phyloP scores from a whole-genome alignment of 2,329 filamentous ascomycete genomes.

The Graphilbum sp. region DNA sequence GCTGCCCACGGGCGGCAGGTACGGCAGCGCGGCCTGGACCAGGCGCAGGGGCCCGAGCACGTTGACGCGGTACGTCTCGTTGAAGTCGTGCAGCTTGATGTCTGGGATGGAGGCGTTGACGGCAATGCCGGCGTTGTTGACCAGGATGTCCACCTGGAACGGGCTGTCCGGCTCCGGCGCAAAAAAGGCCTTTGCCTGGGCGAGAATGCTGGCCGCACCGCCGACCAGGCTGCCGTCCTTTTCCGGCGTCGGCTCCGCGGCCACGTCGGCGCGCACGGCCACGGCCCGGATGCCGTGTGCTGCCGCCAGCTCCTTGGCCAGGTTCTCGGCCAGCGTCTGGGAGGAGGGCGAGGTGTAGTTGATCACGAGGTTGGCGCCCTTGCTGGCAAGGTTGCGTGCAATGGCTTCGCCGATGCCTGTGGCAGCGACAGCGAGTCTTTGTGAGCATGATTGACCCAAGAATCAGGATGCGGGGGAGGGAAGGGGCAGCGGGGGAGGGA shows the following conservation, averaged over 20 bases:
- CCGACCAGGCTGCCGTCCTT: conserved; percentile 38
- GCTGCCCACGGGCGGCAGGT: conserved; percentile 52
- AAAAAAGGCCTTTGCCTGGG: conserved; percentile 39
- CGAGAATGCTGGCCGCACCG: conserved; percentile 1
- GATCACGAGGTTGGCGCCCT: conserved; percentile 52
- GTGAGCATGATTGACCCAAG: not conserved
- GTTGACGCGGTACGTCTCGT: conserved; percentile 60
- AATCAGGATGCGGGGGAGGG: too few species aligned
- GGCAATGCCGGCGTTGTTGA: conserved; percentile 71
- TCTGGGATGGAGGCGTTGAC: conserved; percentile 49
- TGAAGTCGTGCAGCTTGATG: conserved; percentile 49
- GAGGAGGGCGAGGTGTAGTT: conserved; percentile 45
- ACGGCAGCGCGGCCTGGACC: conserved; percentile 53
- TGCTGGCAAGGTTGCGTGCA: conserved; percentile 53
- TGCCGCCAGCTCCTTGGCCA: conserved; percentile 42
- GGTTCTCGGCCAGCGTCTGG: conserved; percentile 30
- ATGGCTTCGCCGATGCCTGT: conserved; percentile 53
- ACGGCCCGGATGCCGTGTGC: conserved; percentile 44
- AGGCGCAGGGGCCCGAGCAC: conserved; percentile 68
- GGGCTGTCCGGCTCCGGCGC: conserved; percentile 16
- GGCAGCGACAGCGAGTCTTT: too few species aligned
- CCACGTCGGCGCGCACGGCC: conserved; percentile 56
- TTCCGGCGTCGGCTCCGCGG: conserved; percentile 37
- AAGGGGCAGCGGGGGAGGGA: too few species aligned
- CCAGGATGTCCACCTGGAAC: conserved; percentile 65